A percentile compares a stretch with the other conserved stretches of the same genome.
Conservation (phyloP, 371 early-diverging fungal genomes). For the Mucor piriformis region DNA sequence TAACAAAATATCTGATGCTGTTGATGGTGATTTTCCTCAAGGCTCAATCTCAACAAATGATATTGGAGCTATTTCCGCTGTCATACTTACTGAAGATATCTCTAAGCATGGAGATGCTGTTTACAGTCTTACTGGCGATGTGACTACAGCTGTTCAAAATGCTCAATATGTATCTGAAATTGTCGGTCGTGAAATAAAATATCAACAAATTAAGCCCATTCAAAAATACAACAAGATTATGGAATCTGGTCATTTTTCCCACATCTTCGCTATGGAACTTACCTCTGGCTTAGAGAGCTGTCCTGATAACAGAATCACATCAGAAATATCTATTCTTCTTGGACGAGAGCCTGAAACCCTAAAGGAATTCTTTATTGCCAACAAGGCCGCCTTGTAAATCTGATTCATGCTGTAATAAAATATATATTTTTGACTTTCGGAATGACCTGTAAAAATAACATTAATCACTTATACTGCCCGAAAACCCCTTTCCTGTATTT, state of each 20-base stretch:
- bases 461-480: too few species aligned
- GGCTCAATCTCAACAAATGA: constrained; percentile 31
- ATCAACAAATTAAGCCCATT: not conserved
- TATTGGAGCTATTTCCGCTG: constrained; percentile 30
- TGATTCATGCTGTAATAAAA: too few species aligned
- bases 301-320: not conserved
- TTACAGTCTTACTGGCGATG: constrained; percentile 18
- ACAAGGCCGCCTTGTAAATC: constrained; percentile 6
- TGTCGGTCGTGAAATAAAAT: constrained; percentile 12
- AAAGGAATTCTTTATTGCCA: constrained; percentile 10
- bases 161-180: constrained; percentile 9
- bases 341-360: constrained; percentile 18
- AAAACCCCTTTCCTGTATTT: too few species aligned
- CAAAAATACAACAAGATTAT: constrained; percentile 19
- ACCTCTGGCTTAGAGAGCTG: not conserved
- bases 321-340: constrained; percentile 10
- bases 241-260: constrained; percentile 1
- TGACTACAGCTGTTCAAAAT: constrained; percentile 7
- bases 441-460: too few species aligned
- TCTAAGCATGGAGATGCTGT: constrained; percentile 26
- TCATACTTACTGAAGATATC: constrained; percentile 18
- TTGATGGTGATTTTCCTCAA: not conserved
- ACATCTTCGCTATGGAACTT: constrained; percentile 7
- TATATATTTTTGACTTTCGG: too few species aligned
- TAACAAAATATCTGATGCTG: constrained; percentile 2